phyloP scores from a whole-genome alignment of 2,329 filamentous ascomycete species.

The Kalmusia sp. region DNA sequence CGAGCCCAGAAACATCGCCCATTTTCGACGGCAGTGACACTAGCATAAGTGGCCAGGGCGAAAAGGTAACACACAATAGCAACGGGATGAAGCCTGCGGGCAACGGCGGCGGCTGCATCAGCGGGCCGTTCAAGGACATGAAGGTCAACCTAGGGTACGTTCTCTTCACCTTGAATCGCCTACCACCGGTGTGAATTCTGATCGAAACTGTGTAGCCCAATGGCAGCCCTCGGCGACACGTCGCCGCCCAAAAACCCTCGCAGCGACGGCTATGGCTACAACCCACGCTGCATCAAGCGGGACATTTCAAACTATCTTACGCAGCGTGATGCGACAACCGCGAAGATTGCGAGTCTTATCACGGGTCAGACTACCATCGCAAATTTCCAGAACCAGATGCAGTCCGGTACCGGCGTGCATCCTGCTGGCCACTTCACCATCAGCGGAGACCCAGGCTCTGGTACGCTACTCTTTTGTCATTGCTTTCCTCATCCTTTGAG shows the following conservation, averaged over 20 bases:
- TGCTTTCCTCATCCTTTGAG: background rate
- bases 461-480: slow-evolving; percentile 13
- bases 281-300: slow-evolving; percentile 50
- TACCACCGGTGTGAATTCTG: background rate
- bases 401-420: slow-evolving; percentile 49
- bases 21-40: slow-evolving; percentile 65
- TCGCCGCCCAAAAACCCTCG: slow-evolving; percentile 49
- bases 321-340: slow-evolving; percentile 31
- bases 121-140: slow-evolving; percentile 58
- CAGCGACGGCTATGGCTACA: slow-evolving; percentile 39
- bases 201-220: slow-evolving; percentile 21
- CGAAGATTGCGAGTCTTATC: slow-evolving; percentile 38
- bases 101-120: slow-evolving; percentile 63
- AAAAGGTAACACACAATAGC: slow-evolving; percentile 33
- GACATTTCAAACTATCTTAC: slow-evolving; percentile 44
- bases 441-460: slow-evolving; percentile 53
- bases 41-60: slow-evolving; percentile 57
- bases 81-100: slow-evolving; percentile 53
- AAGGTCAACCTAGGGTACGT: slow-evolving; percentile 39
- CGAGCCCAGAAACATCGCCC: slow-evolving; percentile 56
- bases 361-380: slow-evolving; percentile 34
- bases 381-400: slow-evolving; percentile 50
- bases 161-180: slow-evolving; percentile 1
- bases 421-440: slow-evolving; percentile 55
- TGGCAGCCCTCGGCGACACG: slow-evolving; percentile 28